Conservation (phyloP, 2,329 filamentous ascomycete genomes). For the Alternaria sp. region DNA sequence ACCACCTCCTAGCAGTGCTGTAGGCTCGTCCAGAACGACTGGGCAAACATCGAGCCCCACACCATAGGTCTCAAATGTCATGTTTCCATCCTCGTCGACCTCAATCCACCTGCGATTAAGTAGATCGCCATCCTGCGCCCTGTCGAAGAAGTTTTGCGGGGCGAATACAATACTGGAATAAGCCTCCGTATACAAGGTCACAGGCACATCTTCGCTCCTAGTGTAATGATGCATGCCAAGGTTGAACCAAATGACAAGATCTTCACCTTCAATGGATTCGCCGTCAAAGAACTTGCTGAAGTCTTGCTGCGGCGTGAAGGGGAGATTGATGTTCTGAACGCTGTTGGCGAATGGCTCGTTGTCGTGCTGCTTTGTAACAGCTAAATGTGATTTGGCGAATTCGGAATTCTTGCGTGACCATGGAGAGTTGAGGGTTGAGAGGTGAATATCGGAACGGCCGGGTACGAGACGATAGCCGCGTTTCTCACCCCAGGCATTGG, state of each 20-base stretch:
- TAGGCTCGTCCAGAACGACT: slow-evolving; percentile 11
- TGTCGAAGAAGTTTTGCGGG: slow-evolving; percentile 7
- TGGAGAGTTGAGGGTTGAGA: slow-evolving; percentile 47
- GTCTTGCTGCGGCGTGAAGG: slow-evolving; percentile 53
- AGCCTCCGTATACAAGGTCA: slow-evolving; percentile 3
- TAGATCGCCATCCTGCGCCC: slow-evolving; percentile 12
- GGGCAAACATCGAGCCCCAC: slow-evolving; percentile 9
- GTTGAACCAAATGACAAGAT: slow-evolving; percentile 58
- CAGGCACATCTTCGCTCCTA: slow-evolving; percentile 9
- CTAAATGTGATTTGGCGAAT: slow-evolving; percentile 49
- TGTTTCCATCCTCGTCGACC: slow-evolving; percentile 1
- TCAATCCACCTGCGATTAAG: slow-evolving; percentile 17
- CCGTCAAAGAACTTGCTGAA: slow-evolving; percentile 60
- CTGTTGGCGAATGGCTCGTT: slow-evolving; percentile 50
- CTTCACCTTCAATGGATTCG: slow-evolving; percentile 52
- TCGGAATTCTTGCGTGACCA: slow-evolving; percentile 44
- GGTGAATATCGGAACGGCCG: slow-evolving; percentile 35
- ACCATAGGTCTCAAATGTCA: slow-evolving; percentile 17
- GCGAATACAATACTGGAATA: slow-evolving; percentile 5
- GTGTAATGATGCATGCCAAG: slow-evolving; percentile 55
- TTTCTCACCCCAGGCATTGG: slow-evolving; percentile 59
- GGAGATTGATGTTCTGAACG: slow-evolving; percentile 47
- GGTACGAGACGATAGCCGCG: slow-evolving; percentile 58
- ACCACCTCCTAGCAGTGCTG: slow-evolving; percentile 2
- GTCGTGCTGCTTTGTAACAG: slow-evolving; percentile 55